Base-by-base conservation (phyloP, 2,329 filamentous ascomycete species). In the Aspergillus phoenicis region DNA sequence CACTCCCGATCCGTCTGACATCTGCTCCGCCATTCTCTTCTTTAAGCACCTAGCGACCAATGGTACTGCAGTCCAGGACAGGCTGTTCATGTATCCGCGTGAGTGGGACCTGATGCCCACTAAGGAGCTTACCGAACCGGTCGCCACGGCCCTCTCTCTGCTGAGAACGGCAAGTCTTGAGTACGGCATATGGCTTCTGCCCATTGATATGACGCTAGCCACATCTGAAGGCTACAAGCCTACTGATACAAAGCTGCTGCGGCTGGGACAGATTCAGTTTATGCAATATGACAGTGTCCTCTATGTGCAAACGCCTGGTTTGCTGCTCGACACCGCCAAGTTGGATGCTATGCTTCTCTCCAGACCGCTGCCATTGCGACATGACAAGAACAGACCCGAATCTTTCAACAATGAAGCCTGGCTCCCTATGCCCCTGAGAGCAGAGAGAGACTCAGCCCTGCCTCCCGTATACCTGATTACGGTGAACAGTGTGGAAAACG, bases 1-100 rank as follows among this genome's bases (percentile, higher is more conserved):
- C 5, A 71, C 73, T 11, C 77, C 77, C 1, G 74, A 78, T 48
- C 76, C 78, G 4, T 76, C 77, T 24, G 71, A 80, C 59, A 77
- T 82, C 55, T 82, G 80, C 67, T 81, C 79, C 4, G 73, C 76
- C 1, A 72, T 81, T 24, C 71, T 79, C 3, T 77, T 81, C 65
- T 80, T 79, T 62, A 78, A 78, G 65, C 69, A 71, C 17, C 68
- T 81, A 38, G 62, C 72, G 0, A 71, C 69, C 26, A 75, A 77
- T 30, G 68, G 68, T 57, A 74, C 73, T 5, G 70, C 64, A 13
- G 59, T 76, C 24, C 71, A 77, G 39, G 78, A 80, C 39, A 75
- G 77, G 10, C 67, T 82, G n/a, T 77, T 81, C 52, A 75, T 82
- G 64, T 82, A 82, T 63, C 80, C 80, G 7, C 69, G 75, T 59